Evolutionary conservation across 306 rosid species (phyloP), one percentile per base, ranked within the genome.

Genomic region (Abrus precatorius): DNA sequence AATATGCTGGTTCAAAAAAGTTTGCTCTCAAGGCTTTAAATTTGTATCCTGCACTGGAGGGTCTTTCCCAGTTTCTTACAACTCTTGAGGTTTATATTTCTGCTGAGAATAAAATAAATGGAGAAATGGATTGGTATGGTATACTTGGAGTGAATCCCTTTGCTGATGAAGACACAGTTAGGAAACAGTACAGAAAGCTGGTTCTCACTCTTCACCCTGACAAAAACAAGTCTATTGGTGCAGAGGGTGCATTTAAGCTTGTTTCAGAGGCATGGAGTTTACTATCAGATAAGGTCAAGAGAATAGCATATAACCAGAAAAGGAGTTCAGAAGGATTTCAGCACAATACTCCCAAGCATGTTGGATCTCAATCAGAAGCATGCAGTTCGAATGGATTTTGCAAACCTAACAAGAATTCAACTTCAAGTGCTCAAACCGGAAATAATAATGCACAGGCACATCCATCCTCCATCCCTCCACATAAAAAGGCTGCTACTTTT

Each of bases 161-260:
- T 74, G 88, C 89, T 57, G 88, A 89, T 76, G 89, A 88, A 7
- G 93, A 90, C n/a, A 72, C 83, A 3, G 84, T 93, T 69, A 80
- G 86, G 85, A 87, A 81, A 59, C 96, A 93, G 43, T 93, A 93
- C 82, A 85, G 86, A 63, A 87, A 85, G 73, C 76, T 93, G 88
- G 94, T 90, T 57, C 87, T 93, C 32, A 79, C 66, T 61, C 94
- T 93, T 84, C 96, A 93, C 79, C 97, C 97, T 70, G 95, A 92
- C 87, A 91, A 87, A 81, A 92, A 91, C 87, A 92, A 90, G 85
- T 86, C 92, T 66, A 72, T 82, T 38, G 97, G 96, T 72, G 91
- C 96, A n/a, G 97, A 93, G 65, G 96, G 97, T 34, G 92, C 96
- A 56, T 93, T 89, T 85, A 91, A 90, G 78, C 83, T 93, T 87